phyloP scores from a whole-genome alignment of 768 basidiomycete species.

The Russula abietina region DNA sequence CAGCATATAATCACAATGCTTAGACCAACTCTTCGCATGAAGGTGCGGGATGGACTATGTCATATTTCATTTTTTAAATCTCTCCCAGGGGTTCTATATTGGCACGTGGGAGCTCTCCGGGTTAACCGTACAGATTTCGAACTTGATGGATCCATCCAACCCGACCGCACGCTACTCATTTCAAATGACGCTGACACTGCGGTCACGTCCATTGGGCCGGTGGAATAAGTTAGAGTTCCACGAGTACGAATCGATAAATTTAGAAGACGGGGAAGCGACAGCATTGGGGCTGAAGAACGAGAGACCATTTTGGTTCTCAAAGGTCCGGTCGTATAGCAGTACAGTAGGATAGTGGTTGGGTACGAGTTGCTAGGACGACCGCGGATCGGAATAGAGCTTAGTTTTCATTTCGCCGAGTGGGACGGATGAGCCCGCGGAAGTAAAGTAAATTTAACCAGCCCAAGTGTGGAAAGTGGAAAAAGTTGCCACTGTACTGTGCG shows the following conservation, averaged over 20 bases:
- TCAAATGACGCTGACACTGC: constrained; percentile 63
- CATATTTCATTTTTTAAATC: neutral
- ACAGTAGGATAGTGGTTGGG: constrained; percentile 12
- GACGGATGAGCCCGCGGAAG: neutral
- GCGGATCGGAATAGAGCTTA: constrained; percentile 3
- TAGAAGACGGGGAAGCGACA: constrained; percentile 66
- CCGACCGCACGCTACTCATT: constrained; percentile 52
- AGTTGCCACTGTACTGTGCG: too few species aligned
- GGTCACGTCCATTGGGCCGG: constrained; percentile 73
- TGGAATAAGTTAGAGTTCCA: constrained; percentile 78
- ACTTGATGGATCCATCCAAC: constrained; percentile 51
- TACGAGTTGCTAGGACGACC: neutral
- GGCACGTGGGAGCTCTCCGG: constrained; percentile 70
- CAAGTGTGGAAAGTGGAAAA: too few species aligned
- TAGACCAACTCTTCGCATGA: constrained; percentile 71
- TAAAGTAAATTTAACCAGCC: neutral
- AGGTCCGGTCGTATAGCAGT: constrained; percentile 60
- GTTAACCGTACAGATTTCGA: constrained; percentile 51
- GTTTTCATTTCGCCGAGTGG: neutral
- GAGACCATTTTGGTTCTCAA: constrained; percentile 92
- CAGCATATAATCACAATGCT: constrained; percentile 69
- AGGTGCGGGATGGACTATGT: constrained; percentile 40
- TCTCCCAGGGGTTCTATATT: constrained; percentile 55
- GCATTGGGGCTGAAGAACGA: constrained; percentile 75
- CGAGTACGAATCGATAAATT: constrained; percentile 67